These are phyloP conservation scores for Nephromyces sp. DNA, from an alignment of 169 alveolate species.

Conservation along the genomic window DNA sequence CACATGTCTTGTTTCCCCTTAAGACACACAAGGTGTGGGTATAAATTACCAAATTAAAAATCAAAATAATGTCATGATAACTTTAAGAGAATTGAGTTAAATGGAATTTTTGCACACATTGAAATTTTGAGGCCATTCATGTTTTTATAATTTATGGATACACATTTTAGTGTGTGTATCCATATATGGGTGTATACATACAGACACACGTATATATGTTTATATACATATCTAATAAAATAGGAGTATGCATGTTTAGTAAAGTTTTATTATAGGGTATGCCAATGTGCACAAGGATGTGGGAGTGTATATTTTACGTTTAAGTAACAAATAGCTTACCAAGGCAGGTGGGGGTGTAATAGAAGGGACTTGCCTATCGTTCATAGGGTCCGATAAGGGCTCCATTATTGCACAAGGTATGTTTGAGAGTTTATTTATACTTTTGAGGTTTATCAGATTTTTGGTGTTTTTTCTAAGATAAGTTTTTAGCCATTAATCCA, in stretches of 20 bases:
- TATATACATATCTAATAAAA: background rate
- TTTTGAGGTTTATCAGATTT: too few species aligned
- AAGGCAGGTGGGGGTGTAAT: background rate
- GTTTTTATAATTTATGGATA: background rate
- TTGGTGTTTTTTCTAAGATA: too few species aligned
- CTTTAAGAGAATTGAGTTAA: background rate
- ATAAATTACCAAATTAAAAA: background rate
- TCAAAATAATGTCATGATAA: background rate
- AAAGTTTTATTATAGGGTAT: too few species aligned
- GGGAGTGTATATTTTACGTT: too few species aligned
- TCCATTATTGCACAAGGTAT: background rate
- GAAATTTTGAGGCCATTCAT: background rate
- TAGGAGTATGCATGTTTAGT: too few species aligned
- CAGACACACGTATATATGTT: background rate
- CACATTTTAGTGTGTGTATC: background rate
- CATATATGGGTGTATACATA: background rate
- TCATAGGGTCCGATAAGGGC: background rate
- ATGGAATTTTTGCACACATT: background rate
- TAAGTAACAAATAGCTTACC: too few species aligned
- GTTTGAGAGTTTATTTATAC: too few species aligned
- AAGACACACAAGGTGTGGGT: background rate
- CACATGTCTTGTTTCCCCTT: too few species aligned
- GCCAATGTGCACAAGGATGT: too few species aligned
- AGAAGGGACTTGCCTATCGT: background rate
- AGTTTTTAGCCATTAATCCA: too few species aligned